Evolutionary conservation across 768 basidiomycete species (phyloP), one percentile per base, ranked within the genome.

Genomic region (Fomitopsis serialis): DNA sequence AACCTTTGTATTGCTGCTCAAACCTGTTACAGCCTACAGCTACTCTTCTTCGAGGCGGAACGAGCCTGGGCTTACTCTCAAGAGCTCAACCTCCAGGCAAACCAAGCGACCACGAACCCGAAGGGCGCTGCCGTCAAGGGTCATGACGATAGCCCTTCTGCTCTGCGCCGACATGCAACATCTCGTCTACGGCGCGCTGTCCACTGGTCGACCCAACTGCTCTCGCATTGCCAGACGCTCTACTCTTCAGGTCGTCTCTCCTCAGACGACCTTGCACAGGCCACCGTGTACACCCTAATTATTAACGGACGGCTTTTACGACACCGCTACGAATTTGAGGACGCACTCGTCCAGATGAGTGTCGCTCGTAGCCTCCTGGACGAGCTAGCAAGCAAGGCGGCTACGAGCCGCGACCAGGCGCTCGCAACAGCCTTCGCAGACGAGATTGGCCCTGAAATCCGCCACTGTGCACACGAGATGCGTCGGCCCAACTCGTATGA

Each of bases 21-120:
- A 35, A 43, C 45, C 51, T 10, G 23, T 42, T 50, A 24, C 51
- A 92, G 90, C 61, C 77, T 95, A 5, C 87, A 95, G 61, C 78
- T 97, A 11, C 72, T 94, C 44, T 77, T 98, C 9, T 85, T 94
- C 62, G 92, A 97, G 66, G 82, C 92, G 9, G 96, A 98, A 67
- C 84, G 96, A 42, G 90, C 92, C 27, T 93, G 93, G 85, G 84
- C 90, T 1, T 84, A 93, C 68, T 85, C 93, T 4, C 91, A 95
- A 67, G 89, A 91, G 50, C 81, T 95, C 42, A 67, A 74, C 21
- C 65, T 76, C 2, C 71, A 78, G 45, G 72, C 84, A 19, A 64
- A 76, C n/a, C 68, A 76, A 48, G 77, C 80, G 48, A 72, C 74
- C 19, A 81, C 81, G 62, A 61, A 45, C 1, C 35, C 52, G n/a